Base-by-base conservation (phyloP, 2,329 filamentous ascomycete genomes). In the Stagonosporopsis vannaccii region DNA sequence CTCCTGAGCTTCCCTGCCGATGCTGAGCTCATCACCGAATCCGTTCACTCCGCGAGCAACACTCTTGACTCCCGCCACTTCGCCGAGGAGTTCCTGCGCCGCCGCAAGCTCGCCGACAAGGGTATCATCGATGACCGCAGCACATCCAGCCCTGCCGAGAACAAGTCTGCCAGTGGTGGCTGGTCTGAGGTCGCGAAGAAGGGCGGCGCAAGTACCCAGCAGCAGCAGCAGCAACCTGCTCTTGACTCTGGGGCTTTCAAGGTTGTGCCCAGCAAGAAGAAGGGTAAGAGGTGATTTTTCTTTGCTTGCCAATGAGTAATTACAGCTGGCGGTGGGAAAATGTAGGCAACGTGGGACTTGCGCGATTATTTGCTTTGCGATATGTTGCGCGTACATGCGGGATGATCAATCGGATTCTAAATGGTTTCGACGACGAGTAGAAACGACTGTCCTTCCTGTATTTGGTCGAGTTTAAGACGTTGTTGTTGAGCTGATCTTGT, bases 151-250 rank as follows among this genome's bases (percentile, higher is more conserved):
- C 78, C 60, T 71, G 82, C 70, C 48, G 75, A 69, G 59, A 80
- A 75, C 62, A 76, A 73, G 50, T 68, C 69, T 13, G 69, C 68
- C 5, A 80, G 81, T 63, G 88, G 90, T 51, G 94, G 94, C 19
- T 99, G 95, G 95, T 97, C 85, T 67, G 95, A 98, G 79, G 95
- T 99, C 48, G 95, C 95, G 1, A 98, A 98, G 87, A 97, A 97
- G 83, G 90, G 90, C 92, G 83, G 89, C 86, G 22, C 80, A 79
- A 45, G 71, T 68, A 66, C 73, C 74, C 73, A 75, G 50, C 62
- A 62, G 25, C 59, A 72, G 56, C 64, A 65, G 66, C 69, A 70
- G 59, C 60, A 62, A 30, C 59, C 49, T 39, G 69, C 77, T 44
- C 73, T 75, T 43, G 73, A 77, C 39, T 85, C 82, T 22, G 84